These are phyloP conservation scores for Pestalotiopsis sp. DNA, from an alignment of 2,329 filamentous ascomycete species.

Conservation along the genomic window DNA sequence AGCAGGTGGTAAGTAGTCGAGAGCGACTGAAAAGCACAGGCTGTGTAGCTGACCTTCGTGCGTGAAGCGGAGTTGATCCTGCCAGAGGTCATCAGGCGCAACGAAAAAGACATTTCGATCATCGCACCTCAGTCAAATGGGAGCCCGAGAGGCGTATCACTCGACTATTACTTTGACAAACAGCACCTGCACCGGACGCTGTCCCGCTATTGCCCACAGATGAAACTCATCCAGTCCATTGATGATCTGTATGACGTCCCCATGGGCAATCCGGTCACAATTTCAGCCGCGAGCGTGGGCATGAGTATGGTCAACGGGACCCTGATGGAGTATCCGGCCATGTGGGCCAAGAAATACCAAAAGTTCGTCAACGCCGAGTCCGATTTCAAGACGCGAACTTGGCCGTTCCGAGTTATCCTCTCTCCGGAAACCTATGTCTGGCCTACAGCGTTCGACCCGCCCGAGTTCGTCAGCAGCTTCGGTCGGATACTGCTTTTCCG, in stretches of 20 bases:
- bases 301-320: constrained; percentile 21
- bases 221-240: constrained; percentile 34
- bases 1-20: constrained; percentile 39
- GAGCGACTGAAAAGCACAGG: background rate
- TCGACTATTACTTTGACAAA: constrained; percentile 36
- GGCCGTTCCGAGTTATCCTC: constrained; percentile 35
- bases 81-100: constrained; percentile 34
- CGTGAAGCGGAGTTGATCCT: constrained; percentile 38
- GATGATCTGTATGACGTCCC: constrained; percentile 35
- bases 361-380: constrained; percentile 24
- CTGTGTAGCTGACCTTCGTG: background rate
- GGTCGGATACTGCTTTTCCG: constrained; percentile 39
- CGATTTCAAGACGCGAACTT: constrained; percentile 26
- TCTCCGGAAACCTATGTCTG: constrained; percentile 28
- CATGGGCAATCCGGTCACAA: constrained; percentile 22
- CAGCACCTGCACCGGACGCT: constrained; percentile 31
- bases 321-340: constrained; percentile 23
- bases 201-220: constrained; percentile 33
- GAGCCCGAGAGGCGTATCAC: constrained; percentile 26
- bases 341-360: constrained; percentile 23
- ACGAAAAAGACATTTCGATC: constrained; percentile 28
- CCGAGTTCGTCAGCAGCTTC: constrained; percentile 33
- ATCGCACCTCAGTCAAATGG: constrained; percentile 23
- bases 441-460: constrained; percentile 30
- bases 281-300: constrained; percentile 24